phyloP scores from a whole-genome alignment of 768 basidiomycete species.

The Pholiota conissans region DNA sequence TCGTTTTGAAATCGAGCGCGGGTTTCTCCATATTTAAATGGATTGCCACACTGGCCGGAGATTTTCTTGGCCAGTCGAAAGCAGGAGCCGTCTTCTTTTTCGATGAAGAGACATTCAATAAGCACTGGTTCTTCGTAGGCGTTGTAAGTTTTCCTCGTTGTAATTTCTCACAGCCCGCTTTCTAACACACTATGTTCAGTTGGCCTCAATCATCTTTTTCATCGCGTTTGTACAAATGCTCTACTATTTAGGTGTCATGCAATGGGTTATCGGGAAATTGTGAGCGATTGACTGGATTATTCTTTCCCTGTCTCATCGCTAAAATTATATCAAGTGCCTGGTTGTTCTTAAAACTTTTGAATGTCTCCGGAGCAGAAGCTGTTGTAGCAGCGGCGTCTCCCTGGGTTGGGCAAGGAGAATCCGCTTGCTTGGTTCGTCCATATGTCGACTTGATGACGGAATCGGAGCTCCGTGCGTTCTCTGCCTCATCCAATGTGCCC shows the following conservation, averaged over 20 bases:
- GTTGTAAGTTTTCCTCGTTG: slow-evolving; percentile 42
- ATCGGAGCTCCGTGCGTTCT: slow-evolving; percentile 65
- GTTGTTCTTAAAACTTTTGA: slow-evolving; percentile 92
- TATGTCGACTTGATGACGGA: slow-evolving; percentile 84
- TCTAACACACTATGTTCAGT: slow-evolving; percentile 37
- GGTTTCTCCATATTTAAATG: slow-evolving; percentile 85
- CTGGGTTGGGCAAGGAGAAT: slow-evolving; percentile 88
- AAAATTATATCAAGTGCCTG: slow-evolving; percentile 57
- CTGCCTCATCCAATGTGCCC: background rate
- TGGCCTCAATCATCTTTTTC: slow-evolving; percentile 88
- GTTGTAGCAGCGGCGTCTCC: slow-evolving; percentile 91
- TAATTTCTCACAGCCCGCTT: background rate
- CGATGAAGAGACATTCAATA: slow-evolving; percentile 57
- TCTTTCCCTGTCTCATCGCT: background rate
- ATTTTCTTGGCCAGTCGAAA: slow-evolving; percentile 70
- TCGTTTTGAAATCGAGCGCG: slow-evolving; percentile 83
- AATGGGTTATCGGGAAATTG: slow-evolving; percentile 90
- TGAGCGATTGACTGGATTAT: slow-evolving; percentile 36
- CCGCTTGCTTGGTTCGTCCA: slow-evolving; percentile 81
- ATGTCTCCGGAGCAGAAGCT: slow-evolving; percentile 92
- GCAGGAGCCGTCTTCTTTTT: slow-evolving; percentile 85
- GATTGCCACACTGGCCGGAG: slow-evolving; percentile 75
- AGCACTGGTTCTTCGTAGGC: slow-evolving; percentile 87
- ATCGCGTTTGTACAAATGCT: slow-evolving; percentile 91
- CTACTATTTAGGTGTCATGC: slow-evolving; percentile 90